A percentile compares a stretch with the other conserved stretches of the same genome.
Conservation (phyloP, 2,329 filamentous ascomycete species). For the Annulohypoxylon truncatum region DNA sequence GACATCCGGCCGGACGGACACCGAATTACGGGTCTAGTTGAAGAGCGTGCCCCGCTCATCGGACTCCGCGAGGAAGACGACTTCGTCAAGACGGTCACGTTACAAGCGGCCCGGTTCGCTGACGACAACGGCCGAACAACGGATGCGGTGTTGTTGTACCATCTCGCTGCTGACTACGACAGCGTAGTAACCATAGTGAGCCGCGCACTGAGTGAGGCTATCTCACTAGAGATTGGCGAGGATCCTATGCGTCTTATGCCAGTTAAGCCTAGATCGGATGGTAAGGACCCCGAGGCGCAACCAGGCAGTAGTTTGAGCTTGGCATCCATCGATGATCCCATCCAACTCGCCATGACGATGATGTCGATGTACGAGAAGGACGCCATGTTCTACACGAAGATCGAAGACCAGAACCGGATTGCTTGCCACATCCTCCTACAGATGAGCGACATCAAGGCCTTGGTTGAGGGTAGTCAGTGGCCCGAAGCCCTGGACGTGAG, state of each 20-base stretch:
- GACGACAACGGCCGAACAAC: conserved; percentile 94
- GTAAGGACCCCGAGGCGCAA: conserved; percentile 53
- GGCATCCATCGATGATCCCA: conserved; percentile 69
- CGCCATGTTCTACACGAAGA: conserved; percentile 69
- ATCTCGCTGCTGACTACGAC: conserved; percentile 94
- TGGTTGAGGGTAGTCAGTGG: conserved; percentile 67
- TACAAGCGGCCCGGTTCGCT: conserved; percentile 90
- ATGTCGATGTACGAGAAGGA: conserved; percentile 72
- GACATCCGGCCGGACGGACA: conserved; percentile 89
- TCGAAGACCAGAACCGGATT: conserved; percentile 66
- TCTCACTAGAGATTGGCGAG: conserved; percentile 86
- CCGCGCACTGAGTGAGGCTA: conserved; percentile 87
- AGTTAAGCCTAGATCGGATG: conserved; percentile 74
- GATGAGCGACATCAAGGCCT: conserved; percentile 70
- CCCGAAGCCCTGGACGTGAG: conserved; percentile 69
- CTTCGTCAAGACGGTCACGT: conserved; percentile 90
- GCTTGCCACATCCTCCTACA: conserved; percentile 68
- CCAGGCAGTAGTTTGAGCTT: conserved; percentile 69
- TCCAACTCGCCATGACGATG: conserved; percentile 70
- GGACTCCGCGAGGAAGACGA: conserved; percentile 82
- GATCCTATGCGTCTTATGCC: conserved; percentile 82
- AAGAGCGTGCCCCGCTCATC: conserved; percentile 85
- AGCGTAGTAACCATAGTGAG: conserved; percentile 92
- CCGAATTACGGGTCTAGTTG: conserved; percentile 86
- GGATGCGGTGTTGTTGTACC: conserved; percentile 93